A percentile compares a stretch with the other conserved stretches of the same genome.
Conservation (phyloP, 208 protist genomes). For the Jaenimonas drosophilae region DNA sequence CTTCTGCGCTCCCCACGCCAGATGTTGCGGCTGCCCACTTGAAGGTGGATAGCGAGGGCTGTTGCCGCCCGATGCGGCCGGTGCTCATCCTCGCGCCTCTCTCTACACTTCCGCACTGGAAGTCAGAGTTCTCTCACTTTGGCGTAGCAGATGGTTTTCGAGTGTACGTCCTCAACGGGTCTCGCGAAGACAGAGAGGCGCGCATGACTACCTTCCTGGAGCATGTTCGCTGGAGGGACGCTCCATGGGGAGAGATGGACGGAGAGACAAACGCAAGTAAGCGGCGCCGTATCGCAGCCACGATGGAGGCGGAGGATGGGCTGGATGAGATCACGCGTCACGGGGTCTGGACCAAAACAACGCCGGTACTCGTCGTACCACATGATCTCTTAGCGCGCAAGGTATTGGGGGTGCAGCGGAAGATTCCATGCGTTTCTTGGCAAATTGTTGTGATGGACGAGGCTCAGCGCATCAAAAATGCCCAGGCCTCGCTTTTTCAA, state of each 20-base stretch:
- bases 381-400: conserved; percentile 30
- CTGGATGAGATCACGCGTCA: neutral
- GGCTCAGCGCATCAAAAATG: conserved; percentile 87
- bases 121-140: conserved; percentile 30
- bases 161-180: conserved; percentile 34
- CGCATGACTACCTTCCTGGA: conserved; percentile 15
- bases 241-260: conserved; percentile 1
- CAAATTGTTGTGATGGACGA: conserved; percentile 89
- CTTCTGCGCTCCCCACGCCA: neutral
- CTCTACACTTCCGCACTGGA: conserved; percentile 42
- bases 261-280: neutral
- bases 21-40: neutral
- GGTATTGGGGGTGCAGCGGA: conserved; percentile 11
- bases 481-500: conserved; percentile 18
- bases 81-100: conserved; percentile 42
- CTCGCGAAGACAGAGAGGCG: conserved; percentile 14
- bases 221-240: too few species aligned
- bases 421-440: conserved; percentile 44
- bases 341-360: neutral
- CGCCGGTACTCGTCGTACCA: conserved; percentile 28
- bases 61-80: conserved; percentile 12
- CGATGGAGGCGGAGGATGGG: neutral
- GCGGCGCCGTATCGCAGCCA: neutral
- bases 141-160: conserved; percentile 12
- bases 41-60: neutral